Evolutionary conservation across 192 early-diverging fungal species (phyloP), one percentile per base, ranked within the genome.

Genomic region (Backusella australiensis): DNA sequence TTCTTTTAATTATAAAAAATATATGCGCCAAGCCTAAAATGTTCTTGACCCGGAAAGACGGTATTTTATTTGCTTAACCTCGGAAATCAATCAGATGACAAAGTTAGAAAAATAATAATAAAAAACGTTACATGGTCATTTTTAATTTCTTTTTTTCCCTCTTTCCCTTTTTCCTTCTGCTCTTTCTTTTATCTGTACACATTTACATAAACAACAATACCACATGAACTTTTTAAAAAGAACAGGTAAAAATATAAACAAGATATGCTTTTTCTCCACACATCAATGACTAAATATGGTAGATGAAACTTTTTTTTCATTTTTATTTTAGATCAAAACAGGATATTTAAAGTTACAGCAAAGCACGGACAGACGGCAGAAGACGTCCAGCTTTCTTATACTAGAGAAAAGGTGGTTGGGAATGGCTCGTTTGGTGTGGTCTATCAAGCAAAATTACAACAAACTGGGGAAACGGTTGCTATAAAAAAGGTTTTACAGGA

Each of bases 371-470:
- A 90, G 74, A 92, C 92, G 8, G 93, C 91, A 44, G 92, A 95
- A 70, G 89, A 94, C 46, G 85, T 90, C 56, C 94, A 97, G 71
- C 90, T 97, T 34, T 85, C 90, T 26, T 97, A 96, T 82, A 91
- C 95, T 38, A 95, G 96, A 79, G 92, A 89, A 84, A 96, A 95
- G 79, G 91, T 97, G 34, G 90, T 97, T 66, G 97, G 98, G 76
- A 98, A 96, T 79, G 96, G 96, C 7, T 96, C 95, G n/a, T 99
- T 97, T 82, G 98, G 98, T 52, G 97, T 97, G 15, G 96, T 98
- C 21, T 96, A 93, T 80, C 95, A 96, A 81, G 96, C 96, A n/a
- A 94, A 95, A 84, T 82, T 97, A 41, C 82, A 95, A 52, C 88
- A 91, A 71, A 88, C 87, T 69, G 86, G 89, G 46, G 95, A 97